Conservation (phyloP, 2,329 filamentous ascomycete species). For the Ceratocystis variospora region DNA sequence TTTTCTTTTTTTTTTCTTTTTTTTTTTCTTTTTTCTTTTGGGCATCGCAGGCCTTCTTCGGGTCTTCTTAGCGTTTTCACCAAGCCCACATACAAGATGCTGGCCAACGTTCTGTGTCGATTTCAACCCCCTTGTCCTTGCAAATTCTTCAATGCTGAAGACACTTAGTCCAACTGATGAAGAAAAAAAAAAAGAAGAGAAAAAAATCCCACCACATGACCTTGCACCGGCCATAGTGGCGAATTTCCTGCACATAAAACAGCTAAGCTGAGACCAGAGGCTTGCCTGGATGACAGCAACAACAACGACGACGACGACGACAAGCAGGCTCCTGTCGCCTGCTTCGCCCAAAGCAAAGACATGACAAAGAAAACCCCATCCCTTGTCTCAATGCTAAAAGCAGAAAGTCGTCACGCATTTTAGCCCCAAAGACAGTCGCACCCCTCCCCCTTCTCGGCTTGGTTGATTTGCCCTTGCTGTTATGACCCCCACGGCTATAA, state of each 20-base stretch:
- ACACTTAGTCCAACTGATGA: not conserved
- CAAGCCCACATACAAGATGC: not conserved
- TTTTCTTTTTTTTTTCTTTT: not conserved
- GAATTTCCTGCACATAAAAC: not conserved
- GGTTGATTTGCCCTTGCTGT: not conserved
- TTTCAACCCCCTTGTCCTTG: no score
- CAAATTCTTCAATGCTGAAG: not conserved
- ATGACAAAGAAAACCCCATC: not conserved
- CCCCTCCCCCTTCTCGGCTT: not conserved
- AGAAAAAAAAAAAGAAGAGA: not conserved
- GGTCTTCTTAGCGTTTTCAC: not conserved
- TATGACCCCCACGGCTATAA: conserved; percentile 6
- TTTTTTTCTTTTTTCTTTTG: not conserved
- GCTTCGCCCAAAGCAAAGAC: not conserved
- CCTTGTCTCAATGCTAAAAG: not conserved
- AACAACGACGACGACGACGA: no score
- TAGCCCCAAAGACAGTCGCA: not conserved
- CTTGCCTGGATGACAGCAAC: no score
- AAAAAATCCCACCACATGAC: not conserved
- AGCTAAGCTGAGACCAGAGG: not conserved
- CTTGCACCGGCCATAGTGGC: not conserved
- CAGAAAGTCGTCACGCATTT: not conserved
- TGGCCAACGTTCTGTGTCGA: not conserved
- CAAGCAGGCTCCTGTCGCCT: not conserved
- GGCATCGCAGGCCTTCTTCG: not conserved